Evolutionary conservation across 73 alveolate species (phyloP), one percentile per base, ranked within the genome.

Genomic region (Paraurostyla sp.): DNA sequence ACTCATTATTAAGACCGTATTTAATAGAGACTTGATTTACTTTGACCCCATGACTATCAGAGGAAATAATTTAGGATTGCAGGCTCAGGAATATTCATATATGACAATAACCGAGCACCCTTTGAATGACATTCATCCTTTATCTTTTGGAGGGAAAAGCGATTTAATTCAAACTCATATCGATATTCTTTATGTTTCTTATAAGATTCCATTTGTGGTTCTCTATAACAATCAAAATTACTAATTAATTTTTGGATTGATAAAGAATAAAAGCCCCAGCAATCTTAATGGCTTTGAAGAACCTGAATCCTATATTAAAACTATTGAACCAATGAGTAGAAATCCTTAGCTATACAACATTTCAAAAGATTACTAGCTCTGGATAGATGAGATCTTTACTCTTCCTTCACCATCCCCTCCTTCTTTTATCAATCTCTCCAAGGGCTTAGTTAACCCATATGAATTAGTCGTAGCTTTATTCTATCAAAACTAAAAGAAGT

Each of bases 71-170:
- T 23, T 27, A 27, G 29, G 22, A 6, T 9, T 32, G 48, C 62
- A 22, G n/a, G 38, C 33, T 50, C 54, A 54, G 20, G 18, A 78
- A 52, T 89, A 41, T 62, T 69, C 97, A 25, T 92, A 92, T 54
- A 33, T 92, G 75, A 88, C 95, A 20, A 52, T 92, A 30, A 81
- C 89, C 6, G 73, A 76, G 80, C 97, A 93, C 45, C 97, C 97
- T 11, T 68, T 89, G 15, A 59, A 78, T 41, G 97, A 93, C 51
- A 51, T 90, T n/a, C 75, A 81, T 33, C 95, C 95, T 13, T 56
- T 93, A 20, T n/a, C 60, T 38, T 30, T 85, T 43, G 56, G 51
- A 50, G 82, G 59, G 23, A 43, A 45, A 65, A n/a, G 20, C 9
- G 76, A 83, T 0, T 41, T 63, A 80, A 29, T 63, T 23, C 45